Conservation (phyloP, 345 rosid genomes). For the Noccaea caerulescens region DNA sequence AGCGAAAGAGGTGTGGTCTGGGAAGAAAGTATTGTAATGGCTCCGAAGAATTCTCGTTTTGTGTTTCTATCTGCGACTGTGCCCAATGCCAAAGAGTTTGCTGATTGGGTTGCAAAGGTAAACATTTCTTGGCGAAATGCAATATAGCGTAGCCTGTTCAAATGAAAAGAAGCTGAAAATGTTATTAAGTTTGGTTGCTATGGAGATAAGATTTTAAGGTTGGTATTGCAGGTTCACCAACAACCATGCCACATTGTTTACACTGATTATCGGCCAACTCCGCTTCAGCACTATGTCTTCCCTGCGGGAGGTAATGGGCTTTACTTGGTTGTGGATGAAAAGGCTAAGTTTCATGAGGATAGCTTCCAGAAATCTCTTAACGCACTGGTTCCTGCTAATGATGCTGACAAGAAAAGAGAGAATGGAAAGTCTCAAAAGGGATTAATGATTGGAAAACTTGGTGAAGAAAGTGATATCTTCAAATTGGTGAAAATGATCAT, state of each 20-base stretch:
- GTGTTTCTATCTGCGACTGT: slow-evolving; percentile 98
- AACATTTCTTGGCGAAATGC: neutral
- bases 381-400: slow-evolving; percentile 76
- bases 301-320: slow-evolving; percentile 95
- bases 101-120: slow-evolving; percentile 99
- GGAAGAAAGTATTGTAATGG: slow-evolving; percentile 99
- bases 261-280: slow-evolving; percentile 99
- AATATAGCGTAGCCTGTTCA: slow-evolving; percentile 4
- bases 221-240: slow-evolving; percentile 71
- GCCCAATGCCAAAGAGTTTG: slow-evolving; percentile 98
- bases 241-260: slow-evolving; percentile 99
- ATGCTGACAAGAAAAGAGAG: slow-evolving; percentile 73
- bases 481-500: slow-evolving; percentile 98
- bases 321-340: slow-evolving; percentile 93
- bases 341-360: slow-evolving; percentile 87
- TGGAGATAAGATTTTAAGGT: slow-evolving; percentile 19
- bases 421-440: slow-evolving; percentile 79
- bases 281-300: slow-evolving; percentile 93
- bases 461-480: slow-evolving; percentile 97
- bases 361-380: slow-evolving; percentile 94
- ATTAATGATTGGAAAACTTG: slow-evolving; percentile 65
- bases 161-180: neutral
- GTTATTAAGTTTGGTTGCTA: slow-evolving; percentile 11
- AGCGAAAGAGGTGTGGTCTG: slow-evolving; percentile 98
- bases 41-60: slow-evolving; percentile 88